These are phyloP conservation scores for Cystobasidium pallidum DNA, from an alignment of 1,284 basidiomycete genomes.

Conservation along the genomic window DNA sequence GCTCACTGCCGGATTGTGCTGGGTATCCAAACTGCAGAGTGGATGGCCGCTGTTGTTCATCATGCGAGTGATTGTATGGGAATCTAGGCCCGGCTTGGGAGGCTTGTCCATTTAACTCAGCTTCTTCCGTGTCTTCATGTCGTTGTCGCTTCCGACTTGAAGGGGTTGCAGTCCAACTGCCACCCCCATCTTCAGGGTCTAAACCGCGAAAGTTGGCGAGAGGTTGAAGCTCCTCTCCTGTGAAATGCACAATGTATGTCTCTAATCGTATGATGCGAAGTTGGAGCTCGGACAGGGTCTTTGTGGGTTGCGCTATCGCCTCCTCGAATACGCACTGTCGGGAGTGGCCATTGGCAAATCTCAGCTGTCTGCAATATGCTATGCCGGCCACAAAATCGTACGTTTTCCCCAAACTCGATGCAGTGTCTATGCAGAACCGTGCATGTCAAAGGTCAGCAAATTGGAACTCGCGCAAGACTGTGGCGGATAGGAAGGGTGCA, in stretches of 20 bases:
- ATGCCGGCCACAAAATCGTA: no score
- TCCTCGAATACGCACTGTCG: constrained; percentile 27
- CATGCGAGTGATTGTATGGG: background rate
- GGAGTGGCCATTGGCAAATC: background rate
- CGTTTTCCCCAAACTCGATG: constrained; percentile 40
- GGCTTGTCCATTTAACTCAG: background rate
- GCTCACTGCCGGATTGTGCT: background rate
- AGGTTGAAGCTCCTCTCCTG: constrained; percentile 6
- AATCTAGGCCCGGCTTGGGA: background rate
- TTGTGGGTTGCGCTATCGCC: background rate
- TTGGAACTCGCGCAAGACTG: no score
- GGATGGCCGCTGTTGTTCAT: background rate
- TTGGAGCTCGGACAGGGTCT: constrained; percentile 19
- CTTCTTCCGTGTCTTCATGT: constrained; percentile 2
- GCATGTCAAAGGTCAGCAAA: no score
- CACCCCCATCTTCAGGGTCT: background rate
- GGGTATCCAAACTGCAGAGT: background rate
- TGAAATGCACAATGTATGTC: constrained; percentile 4
- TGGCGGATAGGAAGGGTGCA: constrained; percentile 5
- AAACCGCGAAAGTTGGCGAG: background rate
- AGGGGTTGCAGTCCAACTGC: background rate
- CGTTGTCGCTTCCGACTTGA: constrained; percentile 3
- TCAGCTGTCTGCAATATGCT: no score
- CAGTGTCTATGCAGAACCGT: constrained; percentile 10
- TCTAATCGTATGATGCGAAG: constrained; percentile 14